Evolutionary conservation across 2,329 filamentous ascomycete genomes (phyloP), one percentile per base, ranked within the genome.

Genomic region (Trichoderma atrobrunneum): DNA sequence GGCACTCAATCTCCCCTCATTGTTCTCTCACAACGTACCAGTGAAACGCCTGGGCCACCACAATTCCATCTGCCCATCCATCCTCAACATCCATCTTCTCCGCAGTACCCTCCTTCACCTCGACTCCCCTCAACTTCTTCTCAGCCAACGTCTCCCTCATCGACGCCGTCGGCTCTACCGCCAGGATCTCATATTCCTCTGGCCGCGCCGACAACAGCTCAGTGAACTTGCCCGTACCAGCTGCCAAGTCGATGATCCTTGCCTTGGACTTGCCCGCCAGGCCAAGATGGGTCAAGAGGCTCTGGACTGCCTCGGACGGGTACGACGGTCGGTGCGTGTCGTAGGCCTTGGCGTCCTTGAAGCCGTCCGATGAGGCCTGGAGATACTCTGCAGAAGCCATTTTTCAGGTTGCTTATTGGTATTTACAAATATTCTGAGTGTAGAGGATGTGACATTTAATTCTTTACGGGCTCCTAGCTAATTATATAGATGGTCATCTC

Each of bases 161-260:
- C 7, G 84, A 85, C 71, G 82, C 82, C 76, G 92, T 87, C 28
- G 91, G 91, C 80, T 93, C 87, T 63, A 93, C 83, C 61, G 90
- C 87, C 60, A 90, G 77, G 74, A 94, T 83, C 56, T 87, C 78
- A 80, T 87, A 93, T 7, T 81, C 78, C 79, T 93, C 92, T 0
- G 85, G 82, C 34, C 90, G 83, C 16, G 79, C 82, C 7, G 88
- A 87, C 18, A 94, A 83, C 21, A 86, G 76, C 78, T 91, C 88
- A 0, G 91, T 93, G 77, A 93, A 90, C 77, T 92, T 92, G 30
- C 91, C 91, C 0, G 91, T 92, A 0, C 91, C 91, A 3, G 90
- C 89, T 1, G 87, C 91, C 21, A 93, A 82, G 78, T 93, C 91
- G 28, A 92, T 79, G 54, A 93, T 81, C 59, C 81, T 85, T 16